Percentiles rank a stretch among this genome's conserved stretches.
These are phyloP conservation scores for Wickerhamiella brachini DNA, from an alignment of 805 yeast genomes.

Conservation along the genomic window DNA sequence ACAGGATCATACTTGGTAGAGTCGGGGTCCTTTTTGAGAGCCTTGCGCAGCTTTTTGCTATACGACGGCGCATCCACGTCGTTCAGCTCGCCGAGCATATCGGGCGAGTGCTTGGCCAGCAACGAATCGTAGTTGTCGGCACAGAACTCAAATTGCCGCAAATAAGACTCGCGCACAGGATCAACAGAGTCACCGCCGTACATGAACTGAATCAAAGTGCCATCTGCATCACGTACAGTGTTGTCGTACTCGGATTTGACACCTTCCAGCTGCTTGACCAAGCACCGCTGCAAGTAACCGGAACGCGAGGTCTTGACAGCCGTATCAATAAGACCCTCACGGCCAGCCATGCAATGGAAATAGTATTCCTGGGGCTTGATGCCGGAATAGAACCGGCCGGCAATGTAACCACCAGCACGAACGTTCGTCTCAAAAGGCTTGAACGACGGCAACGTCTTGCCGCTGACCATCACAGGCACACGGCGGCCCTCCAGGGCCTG, in stretches of 20 bases:
- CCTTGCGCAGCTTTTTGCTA: slow-evolving; percentile 68
- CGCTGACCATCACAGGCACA: slow-evolving; percentile 98
- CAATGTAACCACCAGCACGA: slow-evolving; percentile 95
- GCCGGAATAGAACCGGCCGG: slow-evolving; percentile 95
- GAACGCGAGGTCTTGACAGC: slow-evolving; percentile 99
- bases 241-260: slow-evolving; percentile 89
- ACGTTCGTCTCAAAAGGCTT: slow-evolving; percentile 95
- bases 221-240: slow-evolving; percentile 91
- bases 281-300: slow-evolving; percentile 96
- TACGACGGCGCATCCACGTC: slow-evolving; percentile 71
- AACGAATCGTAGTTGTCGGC: slow-evolving; percentile 79
- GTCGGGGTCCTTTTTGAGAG: slow-evolving; percentile 39
- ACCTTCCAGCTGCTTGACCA: slow-evolving; percentile 96
- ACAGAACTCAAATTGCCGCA: slow-evolving; percentile 89
- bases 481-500: slow-evolving; percentile 99
- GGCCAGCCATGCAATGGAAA: slow-evolving; percentile 99
- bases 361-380: slow-evolving; percentile 96
- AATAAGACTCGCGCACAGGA: slow-evolving; percentile 85
- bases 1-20: slow-evolving; percentile 72
- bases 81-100: slow-evolving; percentile 57
- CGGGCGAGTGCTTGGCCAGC: slow-evolving; percentile 75
- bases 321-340: slow-evolving; percentile 98
- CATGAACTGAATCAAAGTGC: slow-evolving; percentile 81
- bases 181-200: slow-evolving; percentile 97
- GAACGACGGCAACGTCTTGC: slow-evolving; percentile 93